Percentiles rank a stretch among this genome's conserved stretches.
Evolutionary conservation across 176 grass and related monocot species (phyloP).

Genomic region (Puccinellia tenuiflora): DNA sequence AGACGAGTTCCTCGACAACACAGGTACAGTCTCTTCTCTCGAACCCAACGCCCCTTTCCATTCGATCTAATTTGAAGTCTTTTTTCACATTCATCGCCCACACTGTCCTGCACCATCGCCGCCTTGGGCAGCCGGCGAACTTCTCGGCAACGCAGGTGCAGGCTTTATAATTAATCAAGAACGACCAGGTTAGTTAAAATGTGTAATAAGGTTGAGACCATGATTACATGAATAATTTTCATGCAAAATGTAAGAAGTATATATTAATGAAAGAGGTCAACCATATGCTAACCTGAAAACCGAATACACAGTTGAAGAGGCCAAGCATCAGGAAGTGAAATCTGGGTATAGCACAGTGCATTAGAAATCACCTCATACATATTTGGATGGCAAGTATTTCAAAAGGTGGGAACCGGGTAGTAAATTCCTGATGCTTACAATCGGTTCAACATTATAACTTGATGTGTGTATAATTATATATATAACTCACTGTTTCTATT

Average conservation of each 20-base stretch:
- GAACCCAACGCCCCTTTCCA: no score
- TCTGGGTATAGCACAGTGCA: conserved; percentile 37
- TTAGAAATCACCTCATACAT: conserved; percentile 6
- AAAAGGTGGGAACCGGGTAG: background rate
- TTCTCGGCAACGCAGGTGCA: no score
- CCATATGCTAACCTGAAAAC: conserved; percentile 65
- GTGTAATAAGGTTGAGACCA: background rate
- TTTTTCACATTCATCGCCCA: no score
- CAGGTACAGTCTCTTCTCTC: no score
- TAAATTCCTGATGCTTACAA: background rate
- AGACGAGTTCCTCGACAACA: no score
- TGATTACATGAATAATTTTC: background rate
- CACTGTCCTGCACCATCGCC: no score
- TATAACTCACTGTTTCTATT: background rate
- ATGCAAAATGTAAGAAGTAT: background rate
- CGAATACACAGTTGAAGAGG: conserved; percentile 76
- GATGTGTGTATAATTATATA: no score
- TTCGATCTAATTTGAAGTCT: no score
- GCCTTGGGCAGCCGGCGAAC: no score
- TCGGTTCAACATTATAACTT: background rate
- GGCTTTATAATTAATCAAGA: no score
- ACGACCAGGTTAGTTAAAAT: background rate
- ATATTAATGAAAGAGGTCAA: background rate
- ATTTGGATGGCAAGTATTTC: background rate
- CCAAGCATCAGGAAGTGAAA: conserved; percentile 63